A percentile compares a stretch with the other conserved stretches of the same genome.
These are phyloP conservation scores for Helenozyma rhizophorensis DNA, from an alignment of 805 yeast species.

Conservation along the genomic window DNA sequence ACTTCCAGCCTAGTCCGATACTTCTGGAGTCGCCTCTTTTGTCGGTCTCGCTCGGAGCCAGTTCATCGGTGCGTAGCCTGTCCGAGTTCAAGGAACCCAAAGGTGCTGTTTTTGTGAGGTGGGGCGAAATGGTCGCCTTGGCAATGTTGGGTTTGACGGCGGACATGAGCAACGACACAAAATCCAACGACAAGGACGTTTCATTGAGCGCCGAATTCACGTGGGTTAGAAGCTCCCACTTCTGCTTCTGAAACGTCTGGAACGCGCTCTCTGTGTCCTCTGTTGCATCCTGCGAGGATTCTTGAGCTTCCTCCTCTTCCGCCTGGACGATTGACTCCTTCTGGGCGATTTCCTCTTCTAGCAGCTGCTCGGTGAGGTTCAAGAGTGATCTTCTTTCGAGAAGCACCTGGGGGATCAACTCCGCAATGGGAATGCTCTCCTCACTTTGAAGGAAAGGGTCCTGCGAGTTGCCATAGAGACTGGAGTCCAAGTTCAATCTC, in stretches of 20 bases:
- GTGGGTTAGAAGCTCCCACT: constrained; percentile 48
- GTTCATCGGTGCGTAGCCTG: constrained; percentile 23
- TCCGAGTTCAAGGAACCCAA: constrained; percentile 66
- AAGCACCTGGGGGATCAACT: constrained; percentile 56
- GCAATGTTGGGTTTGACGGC: constrained; percentile 83
- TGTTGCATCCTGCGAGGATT: too few relatives aligned
- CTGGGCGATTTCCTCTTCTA: constrained; percentile 42
- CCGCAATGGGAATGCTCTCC: constrained; percentile 44
- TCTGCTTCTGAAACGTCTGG: constrained; percentile 45
- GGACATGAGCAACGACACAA: constrained; percentile 77
- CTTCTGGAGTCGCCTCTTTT: constrained; percentile 25
- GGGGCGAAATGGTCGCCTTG: constrained; percentile 83
- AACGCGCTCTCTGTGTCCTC: constrained; percentile 17
- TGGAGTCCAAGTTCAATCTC: constrained; percentile 23
- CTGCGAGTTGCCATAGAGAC: constrained; percentile 25
- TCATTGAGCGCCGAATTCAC: constrained; percentile 77
- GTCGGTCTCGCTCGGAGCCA: constrained; percentile 12
- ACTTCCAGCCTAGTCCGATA: constrained; percentile 80
- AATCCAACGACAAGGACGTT: constrained; percentile 81
- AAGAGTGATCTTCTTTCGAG: constrained; percentile 58
- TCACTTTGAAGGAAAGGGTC: constrained; percentile 40
- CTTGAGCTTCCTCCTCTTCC: constrained; percentile 7
- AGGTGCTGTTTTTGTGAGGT: constrained; percentile 66
- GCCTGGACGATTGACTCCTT: constrained; percentile 3
- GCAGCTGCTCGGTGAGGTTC: constrained; percentile 51